These are phyloP conservation scores for Daldinia sp. DNA, from an alignment of 2,329 filamentous ascomycete species.

Conservation along the genomic window DNA sequence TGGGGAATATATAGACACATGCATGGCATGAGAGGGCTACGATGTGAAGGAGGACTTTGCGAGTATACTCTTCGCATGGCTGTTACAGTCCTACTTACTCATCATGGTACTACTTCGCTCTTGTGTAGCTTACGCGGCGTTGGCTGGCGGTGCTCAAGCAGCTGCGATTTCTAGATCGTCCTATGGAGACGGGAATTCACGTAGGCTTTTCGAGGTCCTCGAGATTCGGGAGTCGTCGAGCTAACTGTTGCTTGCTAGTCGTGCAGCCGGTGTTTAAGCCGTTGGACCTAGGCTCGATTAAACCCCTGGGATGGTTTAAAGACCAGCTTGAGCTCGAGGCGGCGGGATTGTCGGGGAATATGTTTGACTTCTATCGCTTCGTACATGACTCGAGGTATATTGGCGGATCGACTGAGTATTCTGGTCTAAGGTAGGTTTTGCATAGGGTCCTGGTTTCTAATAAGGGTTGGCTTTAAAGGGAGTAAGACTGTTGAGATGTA, in stretches of 20 bases:
- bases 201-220: conserved; percentile 1
- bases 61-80: not conserved
- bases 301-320: conserved; percentile 38
- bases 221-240: not conserved
- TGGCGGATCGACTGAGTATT: conserved; percentile 60
- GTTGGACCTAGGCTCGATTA: conserved; percentile 35
- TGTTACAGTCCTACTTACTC: not conserved
- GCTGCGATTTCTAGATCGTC: conserved; percentile 9
- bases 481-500: not conserved
- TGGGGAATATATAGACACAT: conserved; percentile 17
- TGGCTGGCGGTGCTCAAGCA: not conserved
- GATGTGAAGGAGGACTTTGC: not conserved
- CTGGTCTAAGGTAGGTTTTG: conserved; percentile 49
- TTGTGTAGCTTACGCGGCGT: conserved; percentile 10
- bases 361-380: conserved; percentile 62
- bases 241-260: conserved; percentile 24
- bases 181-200: conserved; percentile 7
- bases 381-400: conserved; percentile 59
- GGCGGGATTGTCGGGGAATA: conserved; percentile 35
- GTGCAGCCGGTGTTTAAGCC: conserved; percentile 36
- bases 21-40: not conserved
- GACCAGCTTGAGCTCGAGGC: conserved; percentile 40
- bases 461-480: not conserved
- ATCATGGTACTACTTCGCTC: conserved; percentile 5
- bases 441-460: not conserved